phyloP scores from a whole-genome alignment of 2,329 filamentous ascomycete species.

The Ophiostoma montium region DNA sequence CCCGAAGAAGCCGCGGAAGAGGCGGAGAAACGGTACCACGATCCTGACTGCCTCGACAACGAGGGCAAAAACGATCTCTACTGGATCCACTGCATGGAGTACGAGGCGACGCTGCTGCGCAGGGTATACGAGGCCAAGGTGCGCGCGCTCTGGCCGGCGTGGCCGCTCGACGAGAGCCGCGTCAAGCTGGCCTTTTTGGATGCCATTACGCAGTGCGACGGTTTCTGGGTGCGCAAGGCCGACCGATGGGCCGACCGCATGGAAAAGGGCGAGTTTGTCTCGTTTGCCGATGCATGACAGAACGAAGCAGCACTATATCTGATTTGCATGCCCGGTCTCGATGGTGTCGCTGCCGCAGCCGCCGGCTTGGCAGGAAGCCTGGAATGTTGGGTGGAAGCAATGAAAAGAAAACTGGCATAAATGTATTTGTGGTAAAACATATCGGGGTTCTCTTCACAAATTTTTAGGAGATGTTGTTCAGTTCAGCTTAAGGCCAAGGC shows the following conservation, averaged over 20 bases:
- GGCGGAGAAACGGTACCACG: not conserved
- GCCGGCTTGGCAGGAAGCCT: too few relatives aligned
- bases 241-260: slow-evolving; percentile 1
- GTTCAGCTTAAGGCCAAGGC: too few relatives aligned
- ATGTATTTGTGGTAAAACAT: too few relatives aligned
- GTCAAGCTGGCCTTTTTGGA: not conserved
- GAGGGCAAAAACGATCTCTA: slow-evolving; percentile 26
- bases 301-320: too few relatives aligned
- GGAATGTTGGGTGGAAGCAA: too few relatives aligned
- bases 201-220: not conserved
- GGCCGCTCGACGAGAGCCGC: slow-evolving; percentile 13
- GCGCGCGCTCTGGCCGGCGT: slow-evolving; percentile 19
- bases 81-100: slow-evolving; percentile 26
- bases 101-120: slow-evolving; percentile 25
- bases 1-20: too few relatives aligned
- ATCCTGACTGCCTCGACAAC: slow-evolving; percentile 20
- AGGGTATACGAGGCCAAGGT: slow-evolving; percentile 22
- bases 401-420: too few relatives aligned
- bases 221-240: slow-evolving; percentile 1
- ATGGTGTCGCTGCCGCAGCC: too few relatives aligned
- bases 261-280: slow-evolving; percentile 1
- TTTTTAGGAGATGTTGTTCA: too few relatives aligned
- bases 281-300: not conserved
- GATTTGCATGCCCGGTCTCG: too few relatives aligned
- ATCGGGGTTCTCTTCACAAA: too few relatives aligned